Evolutionary conservation across 2,329 filamentous ascomycete genomes (phyloP), one percentile per base, ranked within the genome.

Genomic region (Aspergillus pseudoviridinutans): DNA sequence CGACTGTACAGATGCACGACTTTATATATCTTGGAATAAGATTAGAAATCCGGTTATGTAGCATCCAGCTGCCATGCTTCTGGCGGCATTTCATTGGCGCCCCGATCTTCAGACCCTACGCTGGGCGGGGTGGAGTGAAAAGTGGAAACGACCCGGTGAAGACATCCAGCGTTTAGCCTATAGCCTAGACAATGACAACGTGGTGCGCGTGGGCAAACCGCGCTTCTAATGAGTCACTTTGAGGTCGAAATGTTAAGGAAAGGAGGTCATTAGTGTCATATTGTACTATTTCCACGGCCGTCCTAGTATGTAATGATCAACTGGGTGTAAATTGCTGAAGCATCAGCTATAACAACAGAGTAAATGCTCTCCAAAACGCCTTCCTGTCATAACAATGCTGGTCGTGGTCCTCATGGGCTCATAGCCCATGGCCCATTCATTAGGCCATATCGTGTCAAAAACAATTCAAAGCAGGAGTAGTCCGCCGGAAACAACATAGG

Each of bases 391-490:
- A 22, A 54, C 17, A 35, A 46, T 60, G 58, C 58, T 55, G 51
- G 25, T 60, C 58, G 51, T 59, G 53, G 28, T 41, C 27, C 50
- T 59, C 57, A 50, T 55, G 54, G 51, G 44, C 44, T 28, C 10
- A 32, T 12, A 32, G 29, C 29, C 49, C 57, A 50, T 57, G 50
- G 44, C 49, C 51, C 53, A 50, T 22, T 49, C 50, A 61, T 59
- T 42, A 53, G 51, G 56, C 55, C 58, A 58, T 63, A 52, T 55
- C 60, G 58, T 58, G 61, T 42, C 28, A 56, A 60, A 56, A 41
- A 25, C 29, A 25, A 49, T 51, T 44, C 53, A 54, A 59, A 51
- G 27, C 12, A 47, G 12, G 55, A 46, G 46, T 35, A 24, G n/a
- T 35, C 42, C 38, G 29, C 42, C 29, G 22, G 49, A 54, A 25